A percentile compares a stretch with the other conserved stretches of the same genome.
These are phyloP conservation scores for Talaromyces proteolyticus DNA, from an alignment of 495 filamentous ascomycete species.

Conservation along the genomic window DNA sequence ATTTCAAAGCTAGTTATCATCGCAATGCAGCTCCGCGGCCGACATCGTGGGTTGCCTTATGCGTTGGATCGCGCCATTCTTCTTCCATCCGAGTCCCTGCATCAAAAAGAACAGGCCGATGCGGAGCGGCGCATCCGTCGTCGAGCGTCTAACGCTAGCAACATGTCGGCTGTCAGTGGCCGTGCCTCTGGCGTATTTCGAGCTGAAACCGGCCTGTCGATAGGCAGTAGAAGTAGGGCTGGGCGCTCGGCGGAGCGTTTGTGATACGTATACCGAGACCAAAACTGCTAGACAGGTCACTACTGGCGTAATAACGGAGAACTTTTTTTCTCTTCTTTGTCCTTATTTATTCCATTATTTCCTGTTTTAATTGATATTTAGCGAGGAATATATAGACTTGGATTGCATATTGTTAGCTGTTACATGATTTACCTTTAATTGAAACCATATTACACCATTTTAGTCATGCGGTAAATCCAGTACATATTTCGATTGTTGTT, in stretches of 20 bases:
- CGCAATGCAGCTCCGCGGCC: conserved; percentile 86
- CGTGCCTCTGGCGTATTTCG: conserved; percentile 7
- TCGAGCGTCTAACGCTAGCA: conserved; percentile 47
- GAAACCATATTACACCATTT: too few relatives aligned
- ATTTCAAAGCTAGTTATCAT: conserved; percentile 89
- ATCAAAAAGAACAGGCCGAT: conserved; percentile 61
- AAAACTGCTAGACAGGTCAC: too few relatives aligned
- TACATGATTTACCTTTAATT: too few relatives aligned
- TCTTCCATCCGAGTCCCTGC: conserved; percentile 70
- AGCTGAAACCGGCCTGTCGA: background rate
- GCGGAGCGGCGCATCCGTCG: conserved; percentile 48
- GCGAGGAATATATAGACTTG: too few relatives aligned
- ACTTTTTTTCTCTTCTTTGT: too few relatives aligned
- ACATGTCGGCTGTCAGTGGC: conserved; percentile 21
- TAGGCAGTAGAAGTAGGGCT: conserved; percentile 1
- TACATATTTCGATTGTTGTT: too few relatives aligned
- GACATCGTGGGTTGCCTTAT: conserved; percentile 89
- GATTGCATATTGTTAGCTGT: too few relatives aligned
- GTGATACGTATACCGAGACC: too few relatives aligned
- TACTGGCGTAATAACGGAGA: too few relatives aligned
- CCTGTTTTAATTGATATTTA: too few relatives aligned
- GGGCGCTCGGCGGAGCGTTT: conserved; percentile 1
- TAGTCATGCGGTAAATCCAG: too few relatives aligned
- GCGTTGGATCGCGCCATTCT: conserved; percentile 86
- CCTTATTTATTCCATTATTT: too few relatives aligned